Conservation (phyloP, 2,329 filamentous ascomycete species). For the Colletotrichum truncatum region DNA sequence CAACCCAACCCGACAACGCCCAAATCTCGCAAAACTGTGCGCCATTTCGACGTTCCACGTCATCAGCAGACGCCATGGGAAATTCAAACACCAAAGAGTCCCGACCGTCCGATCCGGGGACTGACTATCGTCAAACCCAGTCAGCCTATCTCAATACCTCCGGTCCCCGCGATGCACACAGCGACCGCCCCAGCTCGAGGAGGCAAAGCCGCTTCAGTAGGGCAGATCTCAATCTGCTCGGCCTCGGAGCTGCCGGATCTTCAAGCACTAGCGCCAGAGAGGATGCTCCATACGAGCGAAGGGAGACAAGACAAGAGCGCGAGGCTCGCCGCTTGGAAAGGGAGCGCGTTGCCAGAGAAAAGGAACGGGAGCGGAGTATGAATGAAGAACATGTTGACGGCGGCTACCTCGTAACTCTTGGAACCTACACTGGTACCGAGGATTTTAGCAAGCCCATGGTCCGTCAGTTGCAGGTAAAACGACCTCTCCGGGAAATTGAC, state of each 20-base stretch:
- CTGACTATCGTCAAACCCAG: slow-evolving; percentile 25
- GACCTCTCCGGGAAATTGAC: slow-evolving; percentile 38
- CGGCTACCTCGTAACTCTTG: slow-evolving; percentile 92
- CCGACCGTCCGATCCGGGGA: slow-evolving; percentile 35
- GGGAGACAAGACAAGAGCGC: slow-evolving; percentile 90
- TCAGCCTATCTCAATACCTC: slow-evolving; percentile 18
- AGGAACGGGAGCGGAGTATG: slow-evolving; percentile 91
- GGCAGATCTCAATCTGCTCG: slow-evolving; percentile 57
- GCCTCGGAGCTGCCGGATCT: slow-evolving; percentile 46
- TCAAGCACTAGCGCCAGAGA: slow-evolving; percentile 48
- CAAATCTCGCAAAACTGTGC: background rate
- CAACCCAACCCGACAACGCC: background rate
- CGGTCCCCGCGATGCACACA: background rate
- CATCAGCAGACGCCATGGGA: slow-evolving; percentile 41
- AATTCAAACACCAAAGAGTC: slow-evolving; percentile 52
- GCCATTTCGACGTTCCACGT: background rate
- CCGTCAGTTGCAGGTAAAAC: slow-evolving; percentile 82
- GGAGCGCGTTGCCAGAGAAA: slow-evolving; percentile 77
- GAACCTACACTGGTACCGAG: slow-evolving; percentile 90
- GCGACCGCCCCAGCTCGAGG: slow-evolving; percentile 19
- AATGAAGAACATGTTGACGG: slow-evolving; percentile 93
- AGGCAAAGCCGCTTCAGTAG: slow-evolving; percentile 43
- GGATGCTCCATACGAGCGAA: slow-evolving; percentile 66
- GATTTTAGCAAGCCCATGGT: slow-evolving; percentile 93
- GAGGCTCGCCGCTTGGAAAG: slow-evolving; percentile 87